Evolutionary conservation across 345 rosid species (phyloP), one percentile per base, ranked within the genome.

Genomic region (Microcos paniculata): DNA sequence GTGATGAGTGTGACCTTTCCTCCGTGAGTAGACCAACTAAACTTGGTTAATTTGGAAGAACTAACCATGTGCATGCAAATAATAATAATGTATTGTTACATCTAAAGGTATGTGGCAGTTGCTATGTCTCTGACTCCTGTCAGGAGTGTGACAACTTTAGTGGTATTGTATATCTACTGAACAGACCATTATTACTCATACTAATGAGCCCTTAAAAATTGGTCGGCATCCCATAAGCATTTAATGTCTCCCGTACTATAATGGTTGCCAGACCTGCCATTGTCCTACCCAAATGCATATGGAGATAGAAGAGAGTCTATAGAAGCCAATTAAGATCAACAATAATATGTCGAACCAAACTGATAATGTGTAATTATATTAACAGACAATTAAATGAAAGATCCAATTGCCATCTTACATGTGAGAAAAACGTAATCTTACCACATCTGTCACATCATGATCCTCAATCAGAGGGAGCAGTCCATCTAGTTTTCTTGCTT

Each of bases 401-500:
- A 62, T 24, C 10, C 35, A 45, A 14, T 48, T 43, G 31, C 11
- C n/a, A 69, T 38, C 4, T 43, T n/a, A 79, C 23, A 58, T 35
- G 63, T 3, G 40, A 56, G 71, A 64, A 70, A 48, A 75, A 70
- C 67, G 70, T 2, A 71, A 35, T 58, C 94, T 91, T 78, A 95
- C 99, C 96, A 91, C 88, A 79, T 93, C 97, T 33, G 98, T 91
- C 8, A 93, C 88, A 1, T 78, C 75, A 73, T 87, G 83, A 82
- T 89, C 87, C 76, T 78, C 78, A 30, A 95, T 80, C 57, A 93
- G 89, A 51, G 92, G 96, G 77, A 95, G 80, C 74, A 95, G 53
- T 13, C 86, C 98, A 65, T 95, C 99, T 57, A 93, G 82, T 83
- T 95, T 95, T 80, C 99, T 91, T 11, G 96, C 96, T 80, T 95